A percentile compares a stretch with the other conserved stretches of the same genome.
These are phyloP conservation scores for Malus hybrid DNA, from an alignment of 331 rosid genomes.

Conservation along the genomic window DNA sequence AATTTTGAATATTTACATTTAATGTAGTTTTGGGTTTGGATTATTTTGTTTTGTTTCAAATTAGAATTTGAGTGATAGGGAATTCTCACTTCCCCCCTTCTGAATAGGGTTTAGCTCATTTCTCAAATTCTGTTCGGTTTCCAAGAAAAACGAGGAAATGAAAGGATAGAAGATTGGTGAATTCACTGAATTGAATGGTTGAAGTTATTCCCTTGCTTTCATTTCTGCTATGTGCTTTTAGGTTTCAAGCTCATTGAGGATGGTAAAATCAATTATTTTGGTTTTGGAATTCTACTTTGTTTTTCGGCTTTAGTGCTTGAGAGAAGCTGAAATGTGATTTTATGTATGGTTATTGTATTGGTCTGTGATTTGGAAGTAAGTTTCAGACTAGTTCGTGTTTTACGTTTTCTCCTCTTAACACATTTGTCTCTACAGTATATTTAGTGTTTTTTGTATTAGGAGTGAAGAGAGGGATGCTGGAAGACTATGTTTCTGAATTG, in stretches of 20 bases:
- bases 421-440: background rate
- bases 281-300: background rate
- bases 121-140: background rate
- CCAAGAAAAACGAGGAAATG: background rate
- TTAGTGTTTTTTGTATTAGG: background rate
- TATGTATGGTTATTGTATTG: background rate
- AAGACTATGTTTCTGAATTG: background rate
- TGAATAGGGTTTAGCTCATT: background rate
- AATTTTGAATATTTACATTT: background rate
- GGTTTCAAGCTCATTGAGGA: background rate
- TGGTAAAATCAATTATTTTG: background rate
- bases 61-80: background rate
- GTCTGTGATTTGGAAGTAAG: background rate
- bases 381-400: background rate
- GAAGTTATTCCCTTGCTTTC: background rate
- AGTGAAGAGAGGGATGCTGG: background rate
- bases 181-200: background rate
- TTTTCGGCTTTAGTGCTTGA: background rate
- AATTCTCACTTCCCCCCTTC: background rate
- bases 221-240: background rate
- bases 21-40: background rate
- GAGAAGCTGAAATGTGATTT: background rate
- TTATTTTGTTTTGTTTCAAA: background rate
- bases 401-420: background rate
- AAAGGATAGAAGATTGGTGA: background rate